A percentile compares a stretch with the other conserved stretches of the same genome.
Evolutionary conservation across 2,329 filamentous ascomycete species (phyloP).

Genomic region (Pseudogymnoascus sp.): DNA sequence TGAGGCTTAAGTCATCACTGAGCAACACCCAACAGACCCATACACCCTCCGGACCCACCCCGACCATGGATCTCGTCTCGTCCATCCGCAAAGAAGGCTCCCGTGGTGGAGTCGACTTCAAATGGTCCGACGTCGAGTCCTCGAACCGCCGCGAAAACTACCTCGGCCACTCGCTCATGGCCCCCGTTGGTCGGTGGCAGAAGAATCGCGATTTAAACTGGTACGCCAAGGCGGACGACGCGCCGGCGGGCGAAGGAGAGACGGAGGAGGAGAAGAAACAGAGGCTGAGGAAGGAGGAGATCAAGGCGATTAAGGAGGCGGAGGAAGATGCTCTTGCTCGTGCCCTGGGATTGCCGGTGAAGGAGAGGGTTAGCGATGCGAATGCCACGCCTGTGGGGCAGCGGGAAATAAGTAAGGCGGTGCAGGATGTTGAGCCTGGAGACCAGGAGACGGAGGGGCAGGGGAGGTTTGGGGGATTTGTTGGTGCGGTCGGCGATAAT

Average conservation of each 20-base stretch:
- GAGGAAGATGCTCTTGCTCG: conserved; percentile 85
- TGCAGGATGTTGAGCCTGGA: conserved; percentile 35
- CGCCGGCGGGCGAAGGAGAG: conserved; percentile 43
- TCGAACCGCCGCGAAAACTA: conserved; percentile 80
- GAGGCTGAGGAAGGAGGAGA: conserved; percentile 64
- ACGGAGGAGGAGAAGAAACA: conserved; percentile 50
- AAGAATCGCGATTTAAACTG: conserved; percentile 53
- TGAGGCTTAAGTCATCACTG: background rate
- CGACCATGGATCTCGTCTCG: conserved; percentile 79
- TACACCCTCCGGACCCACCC: background rate
- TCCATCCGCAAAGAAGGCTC: conserved; percentile 86
- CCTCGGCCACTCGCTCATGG: conserved; percentile 66
- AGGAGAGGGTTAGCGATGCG: conserved; percentile 45
- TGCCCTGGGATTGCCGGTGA: conserved; percentile 71
- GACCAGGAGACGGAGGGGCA: conserved; percentile 21
- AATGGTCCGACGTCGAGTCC: conserved; percentile 87
- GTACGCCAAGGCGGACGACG: conserved; percentile 51
- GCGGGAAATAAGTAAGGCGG: conserved; percentile 45
- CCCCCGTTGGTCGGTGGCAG: conserved; percentile 66
- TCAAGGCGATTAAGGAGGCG: conserved; percentile 75
- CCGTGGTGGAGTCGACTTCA: conserved; percentile 90
- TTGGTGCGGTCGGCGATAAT: conserved; percentile 19
- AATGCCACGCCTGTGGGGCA: conserved; percentile 63
- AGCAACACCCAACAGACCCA: background rate
- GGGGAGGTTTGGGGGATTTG: conserved; percentile 25